Evolutionary conservation across 805 yeast genomes (phyloP).

Genomic region (Kluyveromyces lactis): DNA sequence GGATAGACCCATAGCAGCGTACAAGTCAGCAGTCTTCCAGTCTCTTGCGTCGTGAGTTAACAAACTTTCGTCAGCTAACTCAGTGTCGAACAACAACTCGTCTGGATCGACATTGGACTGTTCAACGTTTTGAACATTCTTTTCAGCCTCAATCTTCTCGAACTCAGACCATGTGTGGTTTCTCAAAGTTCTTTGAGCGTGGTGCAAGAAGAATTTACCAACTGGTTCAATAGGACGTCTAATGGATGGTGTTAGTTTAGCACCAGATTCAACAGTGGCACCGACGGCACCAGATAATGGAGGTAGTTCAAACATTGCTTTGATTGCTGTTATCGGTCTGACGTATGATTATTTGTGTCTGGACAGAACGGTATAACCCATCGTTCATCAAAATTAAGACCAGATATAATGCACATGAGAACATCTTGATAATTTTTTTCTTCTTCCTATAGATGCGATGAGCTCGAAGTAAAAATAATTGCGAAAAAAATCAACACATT

Average conservation of each 20-base stretch:
- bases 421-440: not conserved
- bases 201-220: conserved; percentile 92
- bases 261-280: conserved; percentile 42
- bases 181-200: conserved; percentile 89
- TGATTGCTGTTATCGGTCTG: no score
- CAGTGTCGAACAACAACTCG: conserved; percentile 38
- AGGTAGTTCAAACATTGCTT: conserved; percentile 31
- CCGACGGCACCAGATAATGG: conserved; percentile 48
- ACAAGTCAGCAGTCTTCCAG: conserved; percentile 95
- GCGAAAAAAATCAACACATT: not conserved
- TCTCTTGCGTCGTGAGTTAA: conserved; percentile 92
- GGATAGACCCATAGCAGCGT: conserved; percentile 90
- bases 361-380: not conserved
- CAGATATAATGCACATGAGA: not conserved
- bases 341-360: not conserved
- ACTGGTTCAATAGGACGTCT: conserved; percentile 92
- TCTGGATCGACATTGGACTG: conserved; percentile 51
- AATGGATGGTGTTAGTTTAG: conserved; percentile 48
- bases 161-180: conserved; percentile 99
- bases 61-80: conserved; percentile 70
- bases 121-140: conserved; percentile 67
- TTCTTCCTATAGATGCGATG: not conserved
- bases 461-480: not conserved
- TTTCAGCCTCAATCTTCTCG: conserved; percentile 87
- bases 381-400: not conserved